A percentile compares a stretch with the other conserved stretches of the same genome.
phyloP scores from a whole-genome alignment of 768 basidiomycete species.

The Ramaria sp. region DNA sequence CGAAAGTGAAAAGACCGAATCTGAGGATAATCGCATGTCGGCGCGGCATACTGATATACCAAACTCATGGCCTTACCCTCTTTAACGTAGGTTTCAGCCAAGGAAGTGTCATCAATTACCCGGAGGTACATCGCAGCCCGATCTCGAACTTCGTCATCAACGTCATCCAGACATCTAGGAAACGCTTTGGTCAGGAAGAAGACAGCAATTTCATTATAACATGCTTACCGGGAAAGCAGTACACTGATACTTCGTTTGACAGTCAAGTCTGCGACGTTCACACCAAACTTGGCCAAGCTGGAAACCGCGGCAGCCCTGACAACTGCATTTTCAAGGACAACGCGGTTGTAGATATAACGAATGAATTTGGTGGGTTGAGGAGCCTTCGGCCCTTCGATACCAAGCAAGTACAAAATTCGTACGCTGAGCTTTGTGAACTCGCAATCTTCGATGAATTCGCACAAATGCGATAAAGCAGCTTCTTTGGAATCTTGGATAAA shows the following conservation, averaged over 20 bases:
- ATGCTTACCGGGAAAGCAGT: slow-evolving; percentile 63
- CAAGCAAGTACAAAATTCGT: slow-evolving; percentile 89
- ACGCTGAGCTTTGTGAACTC: slow-evolving; percentile 99
- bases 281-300: slow-evolving; percentile 92
- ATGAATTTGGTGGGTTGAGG: slow-evolving; percentile 98
- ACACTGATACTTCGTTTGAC: slow-evolving; percentile 83
- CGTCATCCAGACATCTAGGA: slow-evolving; percentile 86
- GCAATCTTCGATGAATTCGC: slow-evolving; percentile 99
- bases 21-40: slow-evolving; percentile 29
- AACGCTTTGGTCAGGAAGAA: background rate
- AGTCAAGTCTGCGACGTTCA: slow-evolving; percentile 68
- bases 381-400: slow-evolving; percentile 91
- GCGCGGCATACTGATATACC: background rate
- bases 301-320: slow-evolving; percentile 95
- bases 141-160: slow-evolving; percentile 98
- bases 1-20: slow-evolving; percentile 87
- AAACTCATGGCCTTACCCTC: slow-evolving; percentile 52
- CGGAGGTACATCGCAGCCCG: slow-evolving; percentile 92
- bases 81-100: slow-evolving; percentile 83
- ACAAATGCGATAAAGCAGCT: slow-evolving; percentile 92
- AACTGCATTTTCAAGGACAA: slow-evolving; percentile 95
- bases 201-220: background rate
- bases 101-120: slow-evolving; percentile 63
- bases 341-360: slow-evolving; percentile 98
- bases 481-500: slow-evolving; percentile 94